Conservation (phyloP, 768 basidiomycete species). For the Tylopilus rubrobrunneus region DNA sequence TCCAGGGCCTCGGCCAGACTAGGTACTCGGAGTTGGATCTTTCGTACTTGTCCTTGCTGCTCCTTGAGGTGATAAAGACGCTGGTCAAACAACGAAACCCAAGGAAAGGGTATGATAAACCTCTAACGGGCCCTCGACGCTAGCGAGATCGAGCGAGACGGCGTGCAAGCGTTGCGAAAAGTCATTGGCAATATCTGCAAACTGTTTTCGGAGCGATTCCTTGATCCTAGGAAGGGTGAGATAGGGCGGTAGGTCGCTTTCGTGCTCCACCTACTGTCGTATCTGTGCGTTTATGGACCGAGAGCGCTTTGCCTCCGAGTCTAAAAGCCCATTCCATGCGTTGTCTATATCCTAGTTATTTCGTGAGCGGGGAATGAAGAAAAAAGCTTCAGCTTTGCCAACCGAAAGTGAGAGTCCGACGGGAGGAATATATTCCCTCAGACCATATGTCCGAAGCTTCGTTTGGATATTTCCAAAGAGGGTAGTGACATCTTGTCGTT, state of each 20-base stretch:
- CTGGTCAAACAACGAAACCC: constrained; percentile 8
- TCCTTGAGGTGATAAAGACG: constrained; percentile 38
- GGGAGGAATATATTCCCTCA: constrained; percentile 81
- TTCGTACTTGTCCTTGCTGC: constrained; percentile 66
- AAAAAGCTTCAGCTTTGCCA: constrained; percentile 15
- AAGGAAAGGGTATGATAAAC: constrained; percentile 32
- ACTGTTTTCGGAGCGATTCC: constrained; percentile 70
- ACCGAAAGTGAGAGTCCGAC: constrained; percentile 61
- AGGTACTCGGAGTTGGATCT: constrained; percentile 66
- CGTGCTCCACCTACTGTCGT: constrained; percentile 58
- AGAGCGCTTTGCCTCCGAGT: constrained; percentile 72
- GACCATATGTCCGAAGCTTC: constrained; percentile 85
- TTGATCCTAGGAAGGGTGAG: constrained; percentile 59
- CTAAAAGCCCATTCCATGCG: constrained; percentile 71
- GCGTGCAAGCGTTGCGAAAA: constrained; percentile 65
- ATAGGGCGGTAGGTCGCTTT: background rate
- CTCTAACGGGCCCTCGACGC: constrained; percentile 74
- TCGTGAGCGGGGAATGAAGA: constrained; percentile 5
- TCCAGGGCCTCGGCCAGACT: constrained; percentile 54
- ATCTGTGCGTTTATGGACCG: constrained; percentile 87
- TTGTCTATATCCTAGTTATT: constrained; percentile 60
- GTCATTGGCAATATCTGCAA: constrained; percentile 72
- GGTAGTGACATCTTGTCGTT: constrained; percentile 82
- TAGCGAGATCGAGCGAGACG: constrained; percentile 69
- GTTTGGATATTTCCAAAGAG: constrained; percentile 93